These are phyloP conservation scores for Aphanomyces euteiches DNA, from an alignment of 352 stramenopile species.

Conservation along the genomic window DNA sequence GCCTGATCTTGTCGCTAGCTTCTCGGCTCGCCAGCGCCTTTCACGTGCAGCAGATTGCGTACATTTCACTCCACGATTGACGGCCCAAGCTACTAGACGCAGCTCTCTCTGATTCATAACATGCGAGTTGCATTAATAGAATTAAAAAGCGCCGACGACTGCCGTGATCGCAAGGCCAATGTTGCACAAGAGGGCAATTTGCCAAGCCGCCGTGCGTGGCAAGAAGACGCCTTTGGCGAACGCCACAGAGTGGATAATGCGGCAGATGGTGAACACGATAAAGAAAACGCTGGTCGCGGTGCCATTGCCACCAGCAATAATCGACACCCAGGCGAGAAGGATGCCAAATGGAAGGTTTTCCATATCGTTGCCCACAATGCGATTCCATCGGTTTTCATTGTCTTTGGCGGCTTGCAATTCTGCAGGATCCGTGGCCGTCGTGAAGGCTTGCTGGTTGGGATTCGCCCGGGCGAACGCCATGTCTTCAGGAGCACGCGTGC, in stretches of 20 bases:
- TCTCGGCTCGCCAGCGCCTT: too few species aligned
- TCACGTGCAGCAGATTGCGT: too few species aligned
- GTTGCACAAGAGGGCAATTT: slow-evolving; percentile 18
- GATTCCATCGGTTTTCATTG: slow-evolving; percentile 44
- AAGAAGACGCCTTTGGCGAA: slow-evolving; percentile 42
- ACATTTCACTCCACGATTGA: too few species aligned
- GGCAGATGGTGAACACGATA: slow-evolving; percentile 42
- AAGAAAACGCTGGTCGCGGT: slow-evolving; percentile 36
- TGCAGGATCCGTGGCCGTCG: neutral
- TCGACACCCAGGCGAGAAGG: slow-evolving; percentile 28
- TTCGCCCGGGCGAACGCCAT: too few species aligned
- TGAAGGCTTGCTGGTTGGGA: too few species aligned
- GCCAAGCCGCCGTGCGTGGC: slow-evolving; percentile 32
- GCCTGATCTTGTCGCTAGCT: too few species aligned
- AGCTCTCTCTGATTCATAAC: too few species aligned
- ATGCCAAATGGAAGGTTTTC: slow-evolving; percentile 49
- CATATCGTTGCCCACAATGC: slow-evolving; percentile 56
- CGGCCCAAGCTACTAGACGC: too few species aligned
- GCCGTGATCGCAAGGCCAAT: neutral
- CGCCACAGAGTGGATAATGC: slow-evolving; percentile 41
- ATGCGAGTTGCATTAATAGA: too few species aligned
- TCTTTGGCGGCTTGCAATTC: neutral
- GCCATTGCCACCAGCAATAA: slow-evolving; percentile 40
- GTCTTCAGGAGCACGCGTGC: neutral
- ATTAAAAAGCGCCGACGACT: neutral